Percentiles rank a stretch among this genome's conserved stretches.
Conservation (phyloP, 495 filamentous ascomycete genomes). For the Jackrogersella multiformis region DNA sequence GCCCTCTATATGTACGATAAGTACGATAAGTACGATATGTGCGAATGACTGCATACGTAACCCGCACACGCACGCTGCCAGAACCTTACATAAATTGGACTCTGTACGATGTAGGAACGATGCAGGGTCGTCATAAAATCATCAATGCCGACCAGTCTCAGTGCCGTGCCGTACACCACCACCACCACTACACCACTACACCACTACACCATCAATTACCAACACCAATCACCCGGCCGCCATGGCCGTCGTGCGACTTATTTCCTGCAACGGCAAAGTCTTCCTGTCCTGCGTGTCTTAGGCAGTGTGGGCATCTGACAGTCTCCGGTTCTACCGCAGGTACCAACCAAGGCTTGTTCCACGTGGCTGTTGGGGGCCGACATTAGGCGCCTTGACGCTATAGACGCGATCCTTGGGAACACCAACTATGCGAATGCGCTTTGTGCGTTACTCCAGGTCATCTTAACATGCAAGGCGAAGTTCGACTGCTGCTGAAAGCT, state of each 20-base stretch:
- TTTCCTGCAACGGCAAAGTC: conserved; percentile 25
- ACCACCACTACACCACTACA: background rate
- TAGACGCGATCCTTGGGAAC: conserved; percentile 24
- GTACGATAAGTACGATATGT: no score
- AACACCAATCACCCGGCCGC: background rate
- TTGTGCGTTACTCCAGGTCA: background rate
- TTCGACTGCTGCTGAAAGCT: background rate
- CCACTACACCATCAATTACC: background rate
- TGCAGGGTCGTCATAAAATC: background rate
- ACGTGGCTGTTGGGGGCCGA: background rate
- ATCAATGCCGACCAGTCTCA: conserved; percentile 16
- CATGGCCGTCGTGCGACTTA: conserved; percentile 18
- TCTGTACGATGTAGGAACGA: conserved; percentile 19
- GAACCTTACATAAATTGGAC: conserved; percentile 19
- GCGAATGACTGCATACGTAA: conserved; percentile 28
- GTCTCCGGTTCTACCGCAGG: conserved; percentile 32
- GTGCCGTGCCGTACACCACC: conserved; percentile 22
- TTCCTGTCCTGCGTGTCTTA: background rate
- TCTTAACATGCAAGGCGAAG: background rate
- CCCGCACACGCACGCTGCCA: conserved; percentile 10
- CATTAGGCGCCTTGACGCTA: conserved; percentile 30
- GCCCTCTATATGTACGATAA: no score
- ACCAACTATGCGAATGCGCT: background rate
- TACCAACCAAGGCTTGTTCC: conserved; percentile 30
- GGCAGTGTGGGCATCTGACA: background rate